Conservation (phyloP, 2,329 filamentous ascomycete species). For the Colletotrichum tabaci region DNA sequence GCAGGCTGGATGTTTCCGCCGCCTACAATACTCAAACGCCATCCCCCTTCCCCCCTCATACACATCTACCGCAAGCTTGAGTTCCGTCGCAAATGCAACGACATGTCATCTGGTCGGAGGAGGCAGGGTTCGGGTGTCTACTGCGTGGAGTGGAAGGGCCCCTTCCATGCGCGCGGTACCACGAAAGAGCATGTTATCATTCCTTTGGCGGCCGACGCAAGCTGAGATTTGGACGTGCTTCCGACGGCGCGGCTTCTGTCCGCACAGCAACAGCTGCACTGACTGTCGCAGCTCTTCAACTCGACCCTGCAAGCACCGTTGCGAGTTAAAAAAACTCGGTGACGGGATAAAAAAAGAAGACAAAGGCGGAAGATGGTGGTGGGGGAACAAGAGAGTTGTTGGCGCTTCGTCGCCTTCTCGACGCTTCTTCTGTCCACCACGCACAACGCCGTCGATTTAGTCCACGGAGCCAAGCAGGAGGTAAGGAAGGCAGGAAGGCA, state of each 20-base stretch:
- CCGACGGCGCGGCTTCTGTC: not conserved
- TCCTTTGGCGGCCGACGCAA: not conserved
- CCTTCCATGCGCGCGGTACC: constrained; percentile 3
- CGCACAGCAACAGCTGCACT: not conserved
- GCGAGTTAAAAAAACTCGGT: not conserved
- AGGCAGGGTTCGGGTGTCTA: constrained; percentile 22
- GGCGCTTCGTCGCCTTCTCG: constrained; percentile 30
- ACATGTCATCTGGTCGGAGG: constrained; percentile 34
- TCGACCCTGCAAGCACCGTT: not conserved
- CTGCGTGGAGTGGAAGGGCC: constrained; percentile 8
- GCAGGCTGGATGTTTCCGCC: constrained; percentile 6
- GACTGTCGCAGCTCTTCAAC: not conserved
- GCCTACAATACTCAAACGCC: constrained; percentile 3
- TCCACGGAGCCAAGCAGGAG: not conserved
- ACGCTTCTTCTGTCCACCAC: constrained; percentile 31
- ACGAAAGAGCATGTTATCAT: constrained; percentile 7
- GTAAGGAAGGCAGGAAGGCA: not conserved
- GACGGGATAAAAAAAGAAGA: not conserved
- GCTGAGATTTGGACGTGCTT: not conserved
- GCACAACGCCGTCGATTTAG: constrained; percentile 25
- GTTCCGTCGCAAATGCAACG: constrained; percentile 26
- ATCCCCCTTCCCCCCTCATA: not conserved
- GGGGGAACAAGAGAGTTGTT: not conserved
- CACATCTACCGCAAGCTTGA: not conserved
- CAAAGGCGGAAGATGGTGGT: not conserved